Evolutionary conservation across 2,329 filamentous ascomycete species (phyloP), one percentile per base, ranked within the genome.

Genomic region (Cryphonectria carpinicola): DNA sequence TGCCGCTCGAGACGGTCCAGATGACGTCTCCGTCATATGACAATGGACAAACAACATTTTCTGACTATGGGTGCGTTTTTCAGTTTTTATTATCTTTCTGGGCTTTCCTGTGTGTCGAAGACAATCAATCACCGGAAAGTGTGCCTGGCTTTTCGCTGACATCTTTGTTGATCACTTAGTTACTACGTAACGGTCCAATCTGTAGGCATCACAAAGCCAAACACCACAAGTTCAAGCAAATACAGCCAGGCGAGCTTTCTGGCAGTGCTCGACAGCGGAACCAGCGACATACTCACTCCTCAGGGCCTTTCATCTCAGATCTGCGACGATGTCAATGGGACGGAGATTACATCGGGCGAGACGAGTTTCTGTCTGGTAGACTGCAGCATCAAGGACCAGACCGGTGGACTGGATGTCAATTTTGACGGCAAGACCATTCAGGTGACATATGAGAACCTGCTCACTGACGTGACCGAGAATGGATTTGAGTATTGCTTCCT

Each of bases 191-290:
- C 66, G 6, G 66, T 75, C 52, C 70, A 72, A 61, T 74, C 73
- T 41, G 52, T 73, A 8, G 35, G n/a, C n/a, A 49, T 75, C n/a
- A 52, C 66, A 8, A 65, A 61, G 25, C 66, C 73, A 17, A 56
- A 56, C 39, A 22, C 43, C 13, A 49, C 14, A 22, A 39, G 25
- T 17, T 66, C 61, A 37, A 73, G 65, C 32, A 43, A 56, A 25
- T 70, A 67, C 49, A 37, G 49, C 54, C 60, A 64, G 22, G 67
- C 8, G 14, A 49, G 28, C 41, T 71, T 73, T 49, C 79, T 83
- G 10, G 86, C 85, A 6, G 79, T 87, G 4, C 82, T 89, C 43
- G 87, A 89, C 77, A 87, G 85, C 6, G 87, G 87, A 19, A 84
- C 82, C 69, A 85, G 82, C 58, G 76, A 86, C 71, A 86, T 83